Base-by-base conservation (phyloP, 1,284 basidiomycete species). In the Peniophora sp. region DNA sequence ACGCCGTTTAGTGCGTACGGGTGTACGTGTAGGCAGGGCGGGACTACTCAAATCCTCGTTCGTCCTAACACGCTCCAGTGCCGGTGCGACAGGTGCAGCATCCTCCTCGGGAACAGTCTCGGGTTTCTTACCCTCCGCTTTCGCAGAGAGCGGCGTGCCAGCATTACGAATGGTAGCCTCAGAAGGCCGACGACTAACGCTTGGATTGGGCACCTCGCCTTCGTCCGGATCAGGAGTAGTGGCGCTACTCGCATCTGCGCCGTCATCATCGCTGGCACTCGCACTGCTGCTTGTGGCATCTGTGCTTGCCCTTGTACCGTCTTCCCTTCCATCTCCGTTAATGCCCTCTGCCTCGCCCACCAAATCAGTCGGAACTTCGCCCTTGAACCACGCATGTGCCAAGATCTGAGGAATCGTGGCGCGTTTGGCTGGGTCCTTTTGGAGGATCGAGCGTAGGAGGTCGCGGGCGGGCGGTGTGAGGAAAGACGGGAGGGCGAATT, bases 401-500 rank as follows among this genome's bases (percentile, higher is more conserved):
- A 99, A 77, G 48, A 99, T 97, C 58, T 88, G 83, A 22, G 89
- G 78, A 57, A 99, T 94, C 1, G 83, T 78, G 10, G 85, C 73
- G 2, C 97, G 85, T 50, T 85, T 80, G 3, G 76, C 65, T 0
- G 91, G 86, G 56, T 97, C 91, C 48, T 81, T 81, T 56, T 84
- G 78, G n/a, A 99, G 76, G 55, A 98, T 85, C 46, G 76, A 77
- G 50, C 77, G 73, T 52, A 99, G 81, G 20, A 99, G 71, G 57
- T 89, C 80, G 32, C 87, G 83, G 3, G 89, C 83, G 60, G 97
- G 96, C 94, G 65, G 16, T 50, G 92, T 90, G 17, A 97, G 73
- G 93, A 89, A 99, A 54, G 84, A 81, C 3, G 94, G 95, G 59
- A 97, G 88, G 54, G 96, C 92, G 62, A 88, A 97, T 45, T 89